phyloP scores from a whole-genome alignment of 2,329 filamentous ascomycete genomes.

The Neofusicoccum parvum region DNA sequence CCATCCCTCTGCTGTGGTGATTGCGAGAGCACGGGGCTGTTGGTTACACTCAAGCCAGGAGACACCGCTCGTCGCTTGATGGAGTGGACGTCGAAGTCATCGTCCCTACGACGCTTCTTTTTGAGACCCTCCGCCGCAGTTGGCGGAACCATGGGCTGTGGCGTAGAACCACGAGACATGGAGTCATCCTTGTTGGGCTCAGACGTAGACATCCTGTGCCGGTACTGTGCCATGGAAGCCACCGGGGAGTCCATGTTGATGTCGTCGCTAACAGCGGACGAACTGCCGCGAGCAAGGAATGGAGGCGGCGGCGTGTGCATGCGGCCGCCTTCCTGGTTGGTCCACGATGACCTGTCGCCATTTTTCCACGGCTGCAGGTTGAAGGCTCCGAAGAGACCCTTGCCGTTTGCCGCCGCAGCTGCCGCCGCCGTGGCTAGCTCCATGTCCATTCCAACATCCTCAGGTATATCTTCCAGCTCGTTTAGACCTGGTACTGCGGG shows the following conservation, averaged over 20 bases:
- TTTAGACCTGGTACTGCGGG: conserved; percentile 61
- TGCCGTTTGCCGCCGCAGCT: conserved; percentile 35
- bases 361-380: conserved; percentile 72
- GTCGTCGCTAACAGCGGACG: conserved; percentile 64
- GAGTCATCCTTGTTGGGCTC: conserved; percentile 12
- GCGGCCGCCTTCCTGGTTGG: conserved; percentile 68
- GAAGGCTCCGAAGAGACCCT: conserved; percentile 65
- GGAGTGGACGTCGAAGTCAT: conserved; percentile 83
- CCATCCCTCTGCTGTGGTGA: conserved; percentile 76
- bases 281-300: conserved; percentile 58
- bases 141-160: conserved; percentile 38
- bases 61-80: conserved; percentile 93
- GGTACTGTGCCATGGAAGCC: conserved; percentile 22
- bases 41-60: conserved; percentile 87
- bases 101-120: conserved; percentile 79
- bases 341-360: conserved; percentile 75
- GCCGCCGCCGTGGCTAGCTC: conserved; percentile 29
- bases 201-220: conserved; percentile 29
- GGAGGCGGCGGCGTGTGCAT: conserved; percentile 65
- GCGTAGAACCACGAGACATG: conserved; percentile 40
- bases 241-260: conserved; percentile 70
- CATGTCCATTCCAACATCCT: conserved; percentile 64
- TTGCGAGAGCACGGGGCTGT: conserved; percentile 80
- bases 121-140: conserved; percentile 45
- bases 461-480: conserved; percentile 67